Base-by-base conservation (phyloP, 2,329 filamentous ascomycete species). In the Eutypa lata region DNA sequence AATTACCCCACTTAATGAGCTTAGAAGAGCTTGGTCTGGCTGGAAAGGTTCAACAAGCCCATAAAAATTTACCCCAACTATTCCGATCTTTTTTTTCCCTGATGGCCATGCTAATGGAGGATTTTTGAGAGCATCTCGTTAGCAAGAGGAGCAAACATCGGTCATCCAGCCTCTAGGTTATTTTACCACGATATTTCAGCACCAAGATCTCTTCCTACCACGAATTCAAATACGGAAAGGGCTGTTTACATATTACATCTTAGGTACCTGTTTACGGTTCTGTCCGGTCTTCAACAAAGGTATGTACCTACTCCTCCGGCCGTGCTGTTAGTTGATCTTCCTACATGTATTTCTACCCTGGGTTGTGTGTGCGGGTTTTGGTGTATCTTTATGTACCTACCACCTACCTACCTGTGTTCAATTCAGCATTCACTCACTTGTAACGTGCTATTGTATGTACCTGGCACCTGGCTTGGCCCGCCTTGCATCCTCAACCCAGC, bases 11-110 rank as follows among this genome's bases (percentile, higher is more conserved):
- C 42, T 35, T 43, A 26, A 38, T 18, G 35, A 38, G 35, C 35
- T 38, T 38, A 38, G 35, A 38, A 38, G 35, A 18, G 35, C 13
- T 14, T 14, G 35, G 13, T 7, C 6, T 38, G 26, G 18, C 26
- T 14, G 13, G 37, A 33, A 48, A 24, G 26, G 49, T 65, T 68
- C 61, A 64, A 64, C 62, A 62, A 64, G 57, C 57, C 59, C 57
- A 58, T 47, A 54, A 58, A 59, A 60, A 55, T 64, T 67, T 66
- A 65, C 66, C 65, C 66, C 65, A 68, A 66, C 64, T 67, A 65
- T 60, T 66, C 60, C 64, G 63, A 58, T 51, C 51, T 56, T 42
- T 52, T 52, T 52, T 47, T 38, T 49, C 44, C n/a, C 24, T 45
- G n/a, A n/a, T n/a, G n/a, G n/a, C n/a, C n/a, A n/a, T n/a, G n/a